Base-by-base conservation (phyloP, 495 filamentous ascomycete genomes). In the Aspergillus affinis region DNA sequence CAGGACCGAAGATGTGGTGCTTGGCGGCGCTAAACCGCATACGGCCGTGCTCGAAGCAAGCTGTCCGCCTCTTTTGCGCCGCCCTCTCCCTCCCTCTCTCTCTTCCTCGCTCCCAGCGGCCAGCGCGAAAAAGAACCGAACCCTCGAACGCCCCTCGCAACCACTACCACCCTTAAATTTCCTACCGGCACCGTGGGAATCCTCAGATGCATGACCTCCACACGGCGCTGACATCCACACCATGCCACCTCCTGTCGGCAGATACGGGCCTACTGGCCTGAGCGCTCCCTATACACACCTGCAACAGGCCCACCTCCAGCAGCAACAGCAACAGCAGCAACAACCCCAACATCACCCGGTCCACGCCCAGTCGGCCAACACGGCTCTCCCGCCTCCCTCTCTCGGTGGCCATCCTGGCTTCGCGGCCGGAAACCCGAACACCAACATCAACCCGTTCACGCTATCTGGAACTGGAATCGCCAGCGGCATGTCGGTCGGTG, bases 401-500 rank as follows among this genome's bases (percentile, higher is more conserved):
- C 78, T 86, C 30, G 80, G 78, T 54, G 74, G 76, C 58, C 84
- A 88, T 61, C 84, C 84, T 51, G 76, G 76, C 48, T 89, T 88
- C 69, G 80, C 79, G 29, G 67, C 72, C 47, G 77, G 71, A 46
- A 88, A 87, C 67, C 80, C 84, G 44, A 88, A 85, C 65, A 82
- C 82, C 51, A 88, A 82, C 70, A 82, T 83, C 62, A 90, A 87
- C 61, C 87, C 87, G 0, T 92, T 92, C 67, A 79, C 81, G 26
- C 68, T 84, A 6, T 79, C 79, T 5, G 81, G 81, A 50, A 80
- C 77, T 51, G 81, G 70, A 4, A 67, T 77, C 18, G 60, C 84
- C 52, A 83, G 88, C 59, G 79, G 81, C 29, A 76, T 85, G 61
- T 72, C 75, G 0, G 75, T 82, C 3, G 73, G 84, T 45, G 86